Conservation (phyloP, 805 yeast species). For the Torulaspora quercuum region DNA sequence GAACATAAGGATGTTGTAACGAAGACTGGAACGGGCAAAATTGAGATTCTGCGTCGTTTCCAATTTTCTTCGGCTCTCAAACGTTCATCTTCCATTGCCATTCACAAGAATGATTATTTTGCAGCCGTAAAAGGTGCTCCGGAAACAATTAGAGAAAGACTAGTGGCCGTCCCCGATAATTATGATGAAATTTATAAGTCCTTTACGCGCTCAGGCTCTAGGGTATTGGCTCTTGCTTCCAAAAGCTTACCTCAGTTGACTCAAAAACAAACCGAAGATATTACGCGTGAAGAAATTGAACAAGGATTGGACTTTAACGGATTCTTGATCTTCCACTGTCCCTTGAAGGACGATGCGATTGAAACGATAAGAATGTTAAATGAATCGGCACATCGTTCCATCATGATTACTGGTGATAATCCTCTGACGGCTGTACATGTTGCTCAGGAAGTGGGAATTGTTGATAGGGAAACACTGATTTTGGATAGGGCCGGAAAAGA, state of each 20-base stretch:
- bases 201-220: conserved; percentile 91
- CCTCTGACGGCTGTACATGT: conserved; percentile 98
- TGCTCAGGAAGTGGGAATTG: conserved; percentile 87
- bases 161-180: conserved; percentile 62
- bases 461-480: conserved; percentile 77
- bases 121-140: conserved; percentile 98
- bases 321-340: conserved; percentile 95
- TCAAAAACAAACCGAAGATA: conserved; percentile 49
- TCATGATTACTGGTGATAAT: conserved; percentile 98
- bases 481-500: conserved; percentile 76
- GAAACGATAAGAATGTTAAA: conserved; percentile 88
- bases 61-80: conserved; percentile 95
- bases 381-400: conserved; percentile 90
- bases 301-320: conserved; percentile 76
- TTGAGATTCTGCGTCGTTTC: conserved; percentile 84
- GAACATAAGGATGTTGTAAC: conserved; percentile 70
- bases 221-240: conserved; percentile 93
- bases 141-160: conserved; percentile 82
- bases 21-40: conserved; percentile 44
- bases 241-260: conserved; percentile 58
- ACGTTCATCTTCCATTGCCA: conserved; percentile 85
- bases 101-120: conserved; percentile 52
- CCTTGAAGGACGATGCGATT: conserved; percentile 89
- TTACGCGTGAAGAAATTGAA: conserved; percentile 77
- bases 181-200: conserved; percentile 85